Base-by-base conservation (phyloP, 495 filamentous ascomycete species). In the Neurospora sp. region DNA sequence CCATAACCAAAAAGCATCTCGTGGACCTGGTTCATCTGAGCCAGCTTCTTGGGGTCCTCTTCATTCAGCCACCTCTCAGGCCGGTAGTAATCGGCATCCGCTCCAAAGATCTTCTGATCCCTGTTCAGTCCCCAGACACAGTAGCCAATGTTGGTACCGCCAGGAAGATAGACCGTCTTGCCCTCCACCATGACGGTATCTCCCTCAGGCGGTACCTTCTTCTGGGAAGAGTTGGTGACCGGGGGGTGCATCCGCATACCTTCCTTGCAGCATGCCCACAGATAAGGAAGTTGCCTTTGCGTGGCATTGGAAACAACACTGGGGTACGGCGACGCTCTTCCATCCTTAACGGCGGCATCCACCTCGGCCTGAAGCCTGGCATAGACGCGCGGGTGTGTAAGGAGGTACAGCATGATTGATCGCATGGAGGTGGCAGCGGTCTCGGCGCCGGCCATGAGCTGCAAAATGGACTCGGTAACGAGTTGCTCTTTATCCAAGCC, bases 391-490 rank as follows among this genome's bases (percentile, higher is more conserved):
- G 79, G 78, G 69, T 86, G 80, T 2, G 79, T 76, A 22, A 90
- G 78, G 20, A 91, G 75, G 73, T 86, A 85, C n/a, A 86, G 78
- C 74, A 91, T 82, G 45, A 87, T 82, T 3, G 81, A 83, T 69
- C 87, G 83, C 74, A 91, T 84, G 27, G 88, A 83, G 3, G 87
- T 89, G 0, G 88, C 88, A 0, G 88, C 89, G 7, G 90, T 90
- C 72, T 92, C 90, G 17, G 85, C 84, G 9, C 89, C 89, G 0
- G 76, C 81, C 12, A 78, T 76, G 73, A 84, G 71, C 73, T 80
- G 76, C 41, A 82, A 81, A 79, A 84, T 20, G 73, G 79, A 42
- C 78, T 82, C 73, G 4, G 76, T 78, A 72, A 81, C 77, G 6
- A 82, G 74, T 71, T 87, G 79, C 31, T 78, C 77, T 65, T 80